phyloP scores from a whole-genome alignment of 345 rosid genomes.

The Anacardium occidentale region DNA sequence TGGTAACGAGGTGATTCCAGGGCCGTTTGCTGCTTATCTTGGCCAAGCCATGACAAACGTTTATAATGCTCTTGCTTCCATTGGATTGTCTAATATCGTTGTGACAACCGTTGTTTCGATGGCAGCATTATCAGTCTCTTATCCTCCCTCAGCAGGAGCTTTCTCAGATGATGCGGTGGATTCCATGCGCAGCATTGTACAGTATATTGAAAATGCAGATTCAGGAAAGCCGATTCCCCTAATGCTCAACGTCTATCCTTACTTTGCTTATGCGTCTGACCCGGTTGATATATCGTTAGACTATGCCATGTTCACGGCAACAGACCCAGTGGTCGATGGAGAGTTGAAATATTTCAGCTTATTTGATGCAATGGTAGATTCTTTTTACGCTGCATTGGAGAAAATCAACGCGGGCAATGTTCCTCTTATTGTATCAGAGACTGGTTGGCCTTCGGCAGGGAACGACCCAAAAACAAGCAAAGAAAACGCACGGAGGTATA shows the following conservation, averaged over 20 bases:
- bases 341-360: slow-evolving; percentile 29
- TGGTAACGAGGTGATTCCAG: slow-evolving; percentile 48
- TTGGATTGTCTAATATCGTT: slow-evolving; percentile 14
- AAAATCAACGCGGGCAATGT: slow-evolving; percentile 9
- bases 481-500: slow-evolving; percentile 5
- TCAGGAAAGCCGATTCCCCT: slow-evolving; percentile 27
- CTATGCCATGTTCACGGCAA: slow-evolving; percentile 28
- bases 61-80: slow-evolving; percentile 13
- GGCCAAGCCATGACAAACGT: slow-evolving; percentile 34
- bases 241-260: slow-evolving; percentile 41
- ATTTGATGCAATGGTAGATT: slow-evolving; percentile 37
- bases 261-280: slow-evolving; percentile 34
- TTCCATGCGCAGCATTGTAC: slow-evolving; percentile 4
- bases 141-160: slow-evolving; percentile 38
- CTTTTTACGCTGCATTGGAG: slow-evolving; percentile 30
- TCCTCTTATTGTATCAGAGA: not conserved
- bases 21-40: slow-evolving; percentile 1
- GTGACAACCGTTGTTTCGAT: slow-evolving; percentile 30
- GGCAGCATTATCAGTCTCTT: slow-evolving; percentile 26
- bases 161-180: slow-evolving; percentile 20
- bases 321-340: slow-evolving; percentile 29
- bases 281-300: slow-evolving; percentile 26
- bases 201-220: slow-evolving; percentile 19
- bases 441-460: slow-evolving; percentile 17
- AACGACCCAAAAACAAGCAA: slow-evolving; percentile 7